Percentiles rank a stretch among this genome's conserved stretches.
Evolutionary conservation across 2,329 filamentous ascomycete species (phyloP).

Genomic region (Colletotrichum gloeosporioides): DNA sequence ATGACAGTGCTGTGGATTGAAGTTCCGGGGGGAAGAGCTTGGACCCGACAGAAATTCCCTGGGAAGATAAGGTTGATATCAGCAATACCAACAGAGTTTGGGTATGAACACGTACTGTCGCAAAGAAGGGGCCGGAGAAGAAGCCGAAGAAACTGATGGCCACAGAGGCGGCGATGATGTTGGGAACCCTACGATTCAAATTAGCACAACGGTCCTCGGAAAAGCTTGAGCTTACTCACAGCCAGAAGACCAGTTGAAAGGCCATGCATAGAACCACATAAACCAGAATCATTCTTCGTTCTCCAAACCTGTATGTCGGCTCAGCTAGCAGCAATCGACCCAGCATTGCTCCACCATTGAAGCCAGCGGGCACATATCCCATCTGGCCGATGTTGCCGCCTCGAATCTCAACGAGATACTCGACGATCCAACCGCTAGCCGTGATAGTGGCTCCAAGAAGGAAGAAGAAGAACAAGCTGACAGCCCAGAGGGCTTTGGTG

Average conservation of each 20-base stretch:
- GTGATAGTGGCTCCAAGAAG: constrained; percentile 62
- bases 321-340: constrained; percentile 63
- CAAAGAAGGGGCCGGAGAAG: constrained; percentile 64
- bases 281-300: constrained; percentile 60
- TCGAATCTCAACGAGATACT: constrained; percentile 67
- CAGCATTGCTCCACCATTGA: constrained; percentile 62
- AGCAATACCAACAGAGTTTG: too few species aligned
- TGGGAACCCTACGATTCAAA: constrained; percentile 37
- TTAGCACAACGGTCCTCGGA: not conserved
- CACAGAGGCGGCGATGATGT: constrained; percentile 55
- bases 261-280: constrained; percentile 58
- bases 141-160: constrained; percentile 61
- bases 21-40: constrained; percentile 51
- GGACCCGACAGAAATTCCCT: constrained; percentile 60
- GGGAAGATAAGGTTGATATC: not conserved
- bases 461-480: constrained; percentile 70
- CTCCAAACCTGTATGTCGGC: constrained; percentile 63
- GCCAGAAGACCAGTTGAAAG: constrained; percentile 66
- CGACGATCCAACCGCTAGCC: constrained; percentile 67
- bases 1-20: constrained; percentile 41
- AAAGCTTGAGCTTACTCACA: constrained; percentile 36
- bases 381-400: constrained; percentile 60
- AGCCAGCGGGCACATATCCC: constrained; percentile 67
- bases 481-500: constrained; percentile 57
- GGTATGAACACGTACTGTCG: constrained; percentile 45